Percentiles rank a stretch among this genome's conserved stretches.
These are phyloP conservation scores for Dittrichia graveolens DNA, from an alignment of 129 eudicot genomes.

Conservation along the genomic window DNA sequence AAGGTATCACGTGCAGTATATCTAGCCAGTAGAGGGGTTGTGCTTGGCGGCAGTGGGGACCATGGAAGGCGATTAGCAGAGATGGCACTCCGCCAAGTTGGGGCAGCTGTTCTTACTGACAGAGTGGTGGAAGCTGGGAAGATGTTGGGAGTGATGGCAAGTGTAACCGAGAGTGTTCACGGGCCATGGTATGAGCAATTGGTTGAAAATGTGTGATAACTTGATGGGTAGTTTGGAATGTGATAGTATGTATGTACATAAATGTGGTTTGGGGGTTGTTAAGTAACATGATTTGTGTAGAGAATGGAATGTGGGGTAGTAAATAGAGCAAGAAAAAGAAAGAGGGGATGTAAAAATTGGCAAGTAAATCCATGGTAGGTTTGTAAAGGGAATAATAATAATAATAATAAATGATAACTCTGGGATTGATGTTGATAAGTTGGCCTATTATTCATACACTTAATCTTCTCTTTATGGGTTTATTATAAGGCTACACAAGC, in stretches of 20 bases:
- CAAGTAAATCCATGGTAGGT: slow-evolving; percentile 21
- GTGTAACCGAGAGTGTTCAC: slow-evolving; percentile 65
- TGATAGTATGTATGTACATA: slow-evolving; percentile 21
- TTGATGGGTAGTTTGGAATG: slow-evolving; percentile 11
- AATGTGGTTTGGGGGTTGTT: slow-evolving; percentile 24
- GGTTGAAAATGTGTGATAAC: slow-evolving; percentile 41
- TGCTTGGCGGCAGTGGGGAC: slow-evolving; percentile 69
- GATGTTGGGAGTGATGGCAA: slow-evolving; percentile 64
- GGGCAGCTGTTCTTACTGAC: slow-evolving; percentile 55
- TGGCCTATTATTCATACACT: not conserved
- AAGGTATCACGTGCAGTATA: slow-evolving; percentile 71
- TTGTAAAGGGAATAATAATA: slow-evolving; percentile 32
- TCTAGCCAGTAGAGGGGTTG: slow-evolving; percentile 68
- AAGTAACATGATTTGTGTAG: slow-evolving; percentile 38
- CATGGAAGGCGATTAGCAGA: slow-evolving; percentile 61
- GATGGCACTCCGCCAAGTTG: slow-evolving; percentile 69
- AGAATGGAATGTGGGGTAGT: slow-evolving; percentile 8
- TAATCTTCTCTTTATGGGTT: no score
- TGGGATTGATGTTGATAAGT: not conserved
- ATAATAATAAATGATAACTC: slow-evolving; percentile 20
- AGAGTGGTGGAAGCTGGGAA: slow-evolving; percentile 60
- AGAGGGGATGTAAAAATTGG: slow-evolving; percentile 25
- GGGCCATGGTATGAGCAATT: slow-evolving; percentile 71
- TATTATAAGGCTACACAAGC: no score
- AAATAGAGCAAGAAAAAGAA: slow-evolving; percentile 16